A percentile compares a stretch with the other conserved stretches of the same genome.
Evolutionary conservation across 768 basidiomycete genomes (phyloP).

Genomic region (Boletus rufocinnamomeus): DNA sequence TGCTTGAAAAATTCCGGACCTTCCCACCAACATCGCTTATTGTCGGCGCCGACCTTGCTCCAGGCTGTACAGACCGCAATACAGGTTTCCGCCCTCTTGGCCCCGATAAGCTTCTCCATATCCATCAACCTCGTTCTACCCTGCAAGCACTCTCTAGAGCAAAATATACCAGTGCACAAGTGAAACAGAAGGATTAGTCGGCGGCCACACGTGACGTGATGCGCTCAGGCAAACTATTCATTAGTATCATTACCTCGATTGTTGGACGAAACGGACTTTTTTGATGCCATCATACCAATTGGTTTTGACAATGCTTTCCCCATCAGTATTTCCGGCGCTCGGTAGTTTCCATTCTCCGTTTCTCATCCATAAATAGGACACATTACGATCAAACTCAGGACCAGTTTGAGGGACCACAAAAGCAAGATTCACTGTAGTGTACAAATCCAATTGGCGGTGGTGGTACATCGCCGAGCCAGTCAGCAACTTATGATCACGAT

Average conservation of each 20-base stretch:
- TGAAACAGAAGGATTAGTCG: not conserved
- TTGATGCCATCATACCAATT: not conserved
- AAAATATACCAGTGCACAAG: not conserved
- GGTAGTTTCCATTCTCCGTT: not conserved
- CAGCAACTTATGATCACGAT: not conserved
- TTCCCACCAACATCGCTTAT: not conserved
- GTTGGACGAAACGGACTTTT: not conserved
- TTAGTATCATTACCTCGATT: not conserved
- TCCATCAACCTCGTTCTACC: not conserved
- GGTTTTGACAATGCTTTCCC: not conserved
- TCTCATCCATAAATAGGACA: not conserved
- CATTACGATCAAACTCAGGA: not conserved
- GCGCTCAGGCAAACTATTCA: not conserved
- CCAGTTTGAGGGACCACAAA: not conserved
- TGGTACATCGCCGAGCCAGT: not conserved
- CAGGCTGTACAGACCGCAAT: not conserved
- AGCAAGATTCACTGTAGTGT: not conserved
- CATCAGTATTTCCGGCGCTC: not conserved
- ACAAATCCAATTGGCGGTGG: not conserved
- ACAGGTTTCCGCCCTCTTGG: not conserved
- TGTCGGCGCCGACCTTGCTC: not conserved
- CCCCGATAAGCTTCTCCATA: not conserved
- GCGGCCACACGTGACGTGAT: not conserved
- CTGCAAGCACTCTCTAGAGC: not conserved
- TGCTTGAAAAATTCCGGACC: not conserved